Evolutionary conservation across 1,139 yeast genomes (phyloP).

Genomic region (Pichia sp.): DNA sequence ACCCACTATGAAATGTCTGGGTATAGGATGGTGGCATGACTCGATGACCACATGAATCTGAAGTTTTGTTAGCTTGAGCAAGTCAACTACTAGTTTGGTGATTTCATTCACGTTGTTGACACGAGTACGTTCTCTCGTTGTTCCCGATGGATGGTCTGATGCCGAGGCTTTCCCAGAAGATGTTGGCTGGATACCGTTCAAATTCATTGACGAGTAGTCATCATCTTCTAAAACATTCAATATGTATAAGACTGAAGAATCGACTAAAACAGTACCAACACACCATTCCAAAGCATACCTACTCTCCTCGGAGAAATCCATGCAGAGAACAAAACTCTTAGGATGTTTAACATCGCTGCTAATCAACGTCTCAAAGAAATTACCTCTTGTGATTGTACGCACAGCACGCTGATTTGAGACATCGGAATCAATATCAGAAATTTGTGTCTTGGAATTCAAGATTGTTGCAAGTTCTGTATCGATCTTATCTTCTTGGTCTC

Average conservation of each 20-base stretch:
- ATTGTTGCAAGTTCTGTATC: constrained; percentile 62
- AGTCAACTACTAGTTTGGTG: constrained; percentile 53
- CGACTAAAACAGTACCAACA: constrained; percentile 78
- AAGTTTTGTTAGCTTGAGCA: constrained; percentile 64
- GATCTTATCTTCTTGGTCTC: constrained; percentile 63
- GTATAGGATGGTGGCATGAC: constrained; percentile 79
- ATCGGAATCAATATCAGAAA: constrained; percentile 61
- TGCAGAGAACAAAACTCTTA: constrained; percentile 68
- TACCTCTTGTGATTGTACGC: constrained; percentile 69
- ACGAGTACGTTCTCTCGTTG: constrained; percentile 42
- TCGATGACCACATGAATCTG: constrained; percentile 75
- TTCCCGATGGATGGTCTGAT: constrained; percentile 14
- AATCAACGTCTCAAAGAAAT: constrained; percentile 49
- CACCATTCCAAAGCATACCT: constrained; percentile 86
- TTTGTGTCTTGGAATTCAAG: constrained; percentile 54
- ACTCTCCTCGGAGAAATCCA: constrained; percentile 83
- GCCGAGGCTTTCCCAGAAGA: constrained; percentile 32
- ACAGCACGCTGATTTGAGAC: constrained; percentile 51
- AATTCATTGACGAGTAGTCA: constrained; percentile 36
- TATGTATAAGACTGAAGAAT: constrained; percentile 77
- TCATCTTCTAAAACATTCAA: constrained; percentile 76
- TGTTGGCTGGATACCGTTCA: constrained; percentile 31
- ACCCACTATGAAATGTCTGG: constrained; percentile 79
- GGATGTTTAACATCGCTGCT: constrained; percentile 33
- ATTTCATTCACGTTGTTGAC: constrained; percentile 58